phyloP scores from a whole-genome alignment of 345 rosid genomes.

The Carallia brachiata region DNA sequence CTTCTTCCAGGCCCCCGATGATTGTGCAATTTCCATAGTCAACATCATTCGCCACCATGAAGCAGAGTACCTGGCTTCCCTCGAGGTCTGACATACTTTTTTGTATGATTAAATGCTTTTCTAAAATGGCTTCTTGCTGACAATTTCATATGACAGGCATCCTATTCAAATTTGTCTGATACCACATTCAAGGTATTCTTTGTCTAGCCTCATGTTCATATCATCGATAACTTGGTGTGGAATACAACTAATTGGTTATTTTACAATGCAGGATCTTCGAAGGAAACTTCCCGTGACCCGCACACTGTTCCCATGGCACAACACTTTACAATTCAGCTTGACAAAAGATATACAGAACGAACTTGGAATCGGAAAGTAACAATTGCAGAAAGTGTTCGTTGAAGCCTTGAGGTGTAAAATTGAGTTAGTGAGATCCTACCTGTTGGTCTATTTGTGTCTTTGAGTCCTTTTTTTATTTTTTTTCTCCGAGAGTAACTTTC shows the following conservation, averaged over 20 bases:
- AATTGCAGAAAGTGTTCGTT: background rate
- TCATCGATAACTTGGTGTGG: background rate
- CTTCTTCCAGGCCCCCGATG: slow-evolving; percentile 76
- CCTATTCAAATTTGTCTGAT: slow-evolving; percentile 89
- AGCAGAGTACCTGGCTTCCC: slow-evolving; percentile 79
- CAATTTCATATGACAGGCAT: slow-evolving; percentile 48
- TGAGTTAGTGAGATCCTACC: too few relatives aligned
- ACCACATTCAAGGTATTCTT: slow-evolving; percentile 76
- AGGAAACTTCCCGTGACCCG: slow-evolving; percentile 97
- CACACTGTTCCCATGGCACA: slow-evolving; percentile 92
- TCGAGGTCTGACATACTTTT: slow-evolving; percentile 54
- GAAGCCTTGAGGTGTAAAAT: too few relatives aligned
- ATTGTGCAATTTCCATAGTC: slow-evolving; percentile 64
- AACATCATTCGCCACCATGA: slow-evolving; percentile 83
- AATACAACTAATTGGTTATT: background rate
- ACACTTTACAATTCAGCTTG: slow-evolving; percentile 82
- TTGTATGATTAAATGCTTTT: slow-evolving; percentile 6
- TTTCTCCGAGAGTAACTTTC: too few relatives aligned
- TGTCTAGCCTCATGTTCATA: background rate
- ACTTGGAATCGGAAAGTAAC: slow-evolving; percentile 67
- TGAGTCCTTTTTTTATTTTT: too few relatives aligned
- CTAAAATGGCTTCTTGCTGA: slow-evolving; percentile 12
- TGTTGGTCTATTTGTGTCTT: too few relatives aligned
- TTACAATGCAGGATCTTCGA: slow-evolving; percentile 67
- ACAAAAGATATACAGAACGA: slow-evolving; percentile 90